Base-by-base conservation (phyloP, 176 grass and related monocot genomes). In the Oryza longistaminata region DNA sequence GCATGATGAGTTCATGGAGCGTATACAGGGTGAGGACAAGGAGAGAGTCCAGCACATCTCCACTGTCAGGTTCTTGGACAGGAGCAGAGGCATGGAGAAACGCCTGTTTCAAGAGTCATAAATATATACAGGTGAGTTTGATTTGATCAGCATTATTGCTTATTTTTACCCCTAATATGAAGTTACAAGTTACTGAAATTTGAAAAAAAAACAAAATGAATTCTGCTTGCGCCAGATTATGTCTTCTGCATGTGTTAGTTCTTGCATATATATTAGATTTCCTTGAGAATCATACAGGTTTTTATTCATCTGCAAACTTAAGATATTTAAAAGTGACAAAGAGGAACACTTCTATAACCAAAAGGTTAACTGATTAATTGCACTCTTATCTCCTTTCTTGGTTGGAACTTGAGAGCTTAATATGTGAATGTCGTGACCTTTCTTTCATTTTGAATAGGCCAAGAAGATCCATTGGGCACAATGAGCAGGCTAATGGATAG, bases 81-180 rank as follows among this genome's bases (percentile, higher is more conserved):
- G 19, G 78, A 70, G 19, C 27, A 81, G 42, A 40, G 64, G 77
- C 64, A 80, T 80, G 42, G 77, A 80, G 77, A 50, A 34, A 68
- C 77, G 77, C 64, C 77, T 80, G 43, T 80, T 80, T 45, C 77
- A 80, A 49, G 77, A 67, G 10, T 66, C 14, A 3, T 78, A 78
- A 67, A 68, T 26, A 79, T 12, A 11, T 17, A 52, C 2, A 79
- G 62, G 60, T 78, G 16, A 43, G 40, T 22, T 43, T 78, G 13
- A 27, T 66, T 78, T 2, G 37, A 22, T 61, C 9, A 7, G 4
- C 21, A 50, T 26, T 73, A 7, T 49, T 73, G 13, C 9, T 7
- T 7, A 3, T 74, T 0, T 16, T 52, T 53, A 9, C 9, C 17
- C 52, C 52, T 27, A 55, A 55, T 55, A 53, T 17, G 45, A 15